Evolutionary conservation across 2,329 filamentous ascomycete genomes (phyloP), one percentile per base, ranked within the genome.

Genomic region (Phaeosphaeria sp.): DNA sequence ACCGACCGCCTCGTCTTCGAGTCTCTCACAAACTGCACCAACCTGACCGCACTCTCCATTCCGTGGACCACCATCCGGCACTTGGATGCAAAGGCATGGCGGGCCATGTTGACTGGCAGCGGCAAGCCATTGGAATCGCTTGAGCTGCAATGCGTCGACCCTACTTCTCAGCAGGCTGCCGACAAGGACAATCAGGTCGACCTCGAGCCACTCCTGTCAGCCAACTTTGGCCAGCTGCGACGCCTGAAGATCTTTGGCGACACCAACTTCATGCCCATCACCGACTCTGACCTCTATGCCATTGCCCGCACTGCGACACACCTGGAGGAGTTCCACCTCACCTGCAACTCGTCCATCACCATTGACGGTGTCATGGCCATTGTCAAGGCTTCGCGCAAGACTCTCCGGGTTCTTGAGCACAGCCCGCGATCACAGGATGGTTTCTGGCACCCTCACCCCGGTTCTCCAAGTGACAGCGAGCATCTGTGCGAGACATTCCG

Each of bases 241-340:
- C 80, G 82, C 20, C 72, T 85, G 52, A 85, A 85, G 71, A 78
- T 85, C 56, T 84, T 84, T 61, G 83, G 83, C 55, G 81, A 84
- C 70, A 84, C 83, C 6, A 79, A 78, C 43, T 79, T 83, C 70
- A 82, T 81, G 74, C 83, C 83, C 3, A 74, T 85, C 60, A 80
- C 72, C 36, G 83, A 85, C 57, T 68, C 72, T 2, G 83, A 85
- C 61, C 73, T 85, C 25, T 73, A 76, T 39, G 76, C 78, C 50
- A 83, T 85, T 55, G 80, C 83, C 22, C 78, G 78, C 46, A 84
- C 82, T 0, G 83, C 83, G 7, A 82, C 78, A 1, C 77, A 78
- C 47, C 79, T 85, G 21, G 78, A 83, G 60, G 82, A 83, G 58
- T 81, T 85, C 47, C 82, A 85, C 68, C 72, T 85, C 62, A 84